A percentile compares a stretch with the other conserved stretches of the same genome.
These are phyloP conservation scores for Ceriops zippeliana DNA, from an alignment of 345 rosid genomes.

Conservation along the genomic window DNA sequence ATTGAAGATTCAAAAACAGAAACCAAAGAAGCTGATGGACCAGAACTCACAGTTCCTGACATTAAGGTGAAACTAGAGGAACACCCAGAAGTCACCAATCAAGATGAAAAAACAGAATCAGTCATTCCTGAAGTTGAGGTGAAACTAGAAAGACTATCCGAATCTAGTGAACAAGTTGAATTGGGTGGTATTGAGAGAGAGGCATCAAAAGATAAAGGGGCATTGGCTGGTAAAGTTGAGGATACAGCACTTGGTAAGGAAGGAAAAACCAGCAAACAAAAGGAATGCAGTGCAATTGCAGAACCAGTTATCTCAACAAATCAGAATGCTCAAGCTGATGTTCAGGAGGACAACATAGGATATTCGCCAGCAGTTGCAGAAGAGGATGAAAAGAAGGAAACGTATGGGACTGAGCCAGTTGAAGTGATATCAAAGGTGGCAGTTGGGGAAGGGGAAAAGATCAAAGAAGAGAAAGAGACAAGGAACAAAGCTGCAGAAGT, in stretches of 20 bases:
- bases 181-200: neutral
- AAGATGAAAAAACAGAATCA: conserved; percentile 2
- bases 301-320: neutral
- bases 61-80: conserved; percentile 4
- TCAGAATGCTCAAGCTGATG: neutral
- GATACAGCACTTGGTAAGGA: neutral
- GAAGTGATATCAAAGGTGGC: conserved; percentile 7
- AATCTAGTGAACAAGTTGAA: neutral
- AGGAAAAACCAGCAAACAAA: conserved; percentile 6
- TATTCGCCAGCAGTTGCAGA: neutral
- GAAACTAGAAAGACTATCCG: conserved; percentile 1
- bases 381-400: conserved; percentile 1
- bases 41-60: neutral
- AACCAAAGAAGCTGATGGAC: neutral
- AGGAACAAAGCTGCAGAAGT: neutral
- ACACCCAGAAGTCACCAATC: conserved; percentile 8
- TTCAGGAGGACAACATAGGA: neutral
- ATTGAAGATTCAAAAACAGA: conserved; percentile 4
- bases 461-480: neutral
- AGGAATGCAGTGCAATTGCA: neutral
- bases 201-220: conserved; percentile 5
- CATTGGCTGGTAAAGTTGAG: neutral
- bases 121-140: neutral
- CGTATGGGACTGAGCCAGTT: neutral
- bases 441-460: conserved; percentile 5